phyloP scores from a whole-genome alignment of 371 early-diverging fungal species.

The Sporodiniella umbellata region DNA sequence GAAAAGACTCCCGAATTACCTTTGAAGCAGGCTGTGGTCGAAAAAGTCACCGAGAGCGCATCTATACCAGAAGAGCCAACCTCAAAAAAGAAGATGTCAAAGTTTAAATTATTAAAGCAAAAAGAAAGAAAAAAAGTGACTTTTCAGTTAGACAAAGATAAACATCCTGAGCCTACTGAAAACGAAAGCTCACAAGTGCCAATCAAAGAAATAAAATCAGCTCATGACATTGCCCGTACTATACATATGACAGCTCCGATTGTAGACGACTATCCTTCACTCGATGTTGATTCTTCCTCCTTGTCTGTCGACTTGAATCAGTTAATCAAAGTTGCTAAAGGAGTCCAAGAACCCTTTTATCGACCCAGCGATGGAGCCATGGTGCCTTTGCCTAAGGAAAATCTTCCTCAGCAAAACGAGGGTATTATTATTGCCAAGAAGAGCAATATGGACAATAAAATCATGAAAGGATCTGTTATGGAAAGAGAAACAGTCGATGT shows the following conservation, averaged over 20 bases:
- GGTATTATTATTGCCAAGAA: conserved; percentile 16
- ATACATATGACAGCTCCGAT: conserved; percentile 16
- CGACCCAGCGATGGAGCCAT: conserved; percentile 18
- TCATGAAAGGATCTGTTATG: conserved; percentile 53
- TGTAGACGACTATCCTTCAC: conserved; percentile 28
- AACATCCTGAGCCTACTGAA: conserved; percentile 33
- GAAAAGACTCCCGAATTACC: not conserved
- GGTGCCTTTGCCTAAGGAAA: conserved; percentile 7
- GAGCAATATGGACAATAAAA: conserved; percentile 43
- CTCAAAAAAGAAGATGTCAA: conserved; percentile 15
- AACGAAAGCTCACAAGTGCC: conserved; percentile 1
- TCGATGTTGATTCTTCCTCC: conserved; percentile 12
- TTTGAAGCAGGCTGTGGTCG: not conserved
- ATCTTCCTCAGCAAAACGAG: conserved; percentile 1
- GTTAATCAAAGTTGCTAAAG: conserved; percentile 15
- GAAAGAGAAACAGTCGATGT: conserved; percentile 51
- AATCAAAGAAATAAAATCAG: conserved; percentile 15
- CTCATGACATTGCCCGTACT: conserved; percentile 30
- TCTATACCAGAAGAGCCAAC: not conserved
- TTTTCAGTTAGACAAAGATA: not conserved
- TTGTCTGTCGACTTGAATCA: conserved; percentile 25
- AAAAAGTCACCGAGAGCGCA: not conserved
- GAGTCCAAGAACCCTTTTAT: conserved; percentile 21
- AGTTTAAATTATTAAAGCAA: conserved; percentile 15
- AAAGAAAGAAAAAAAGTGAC: conserved; percentile 8